Percentiles rank a stretch among this genome's conserved stretches.
These are phyloP conservation scores for Fusarium sp. DNA, from an alignment of 2,329 filamentous ascomycete genomes.

Conservation along the genomic window DNA sequence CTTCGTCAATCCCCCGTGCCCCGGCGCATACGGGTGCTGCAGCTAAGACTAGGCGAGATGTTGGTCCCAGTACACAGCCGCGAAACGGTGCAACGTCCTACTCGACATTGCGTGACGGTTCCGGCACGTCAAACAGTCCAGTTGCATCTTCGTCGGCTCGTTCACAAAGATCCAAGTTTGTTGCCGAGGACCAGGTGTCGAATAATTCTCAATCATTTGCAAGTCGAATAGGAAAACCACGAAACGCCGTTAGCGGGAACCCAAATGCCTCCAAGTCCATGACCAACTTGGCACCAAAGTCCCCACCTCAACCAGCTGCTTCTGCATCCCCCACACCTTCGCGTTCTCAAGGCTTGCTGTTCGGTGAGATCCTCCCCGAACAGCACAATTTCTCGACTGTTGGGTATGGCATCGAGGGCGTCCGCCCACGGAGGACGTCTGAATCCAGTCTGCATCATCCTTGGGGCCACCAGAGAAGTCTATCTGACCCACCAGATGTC, in stretches of 20 bases:
- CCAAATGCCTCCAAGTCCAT: constrained; percentile 55
- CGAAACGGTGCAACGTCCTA: constrained; percentile 58
- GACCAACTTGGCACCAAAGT: constrained; percentile 53
- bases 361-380: constrained; percentile 81
- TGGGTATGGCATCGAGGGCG: constrained; percentile 73
- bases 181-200: constrained; percentile 67
- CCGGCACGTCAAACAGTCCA: constrained; percentile 40
- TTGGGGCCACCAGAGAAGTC: constrained; percentile 66
- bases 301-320: constrained; percentile 52
- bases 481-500: constrained; percentile 68
- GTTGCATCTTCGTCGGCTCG: constrained; percentile 47
- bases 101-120: constrained; percentile 58
- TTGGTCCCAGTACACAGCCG: constrained; percentile 52
- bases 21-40: constrained; percentile 54
- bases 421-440: constrained; percentile 74
- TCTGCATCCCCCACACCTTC: constrained; percentile 54
- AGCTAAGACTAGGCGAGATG: constrained; percentile 53
- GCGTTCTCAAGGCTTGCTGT: constrained; percentile 72
- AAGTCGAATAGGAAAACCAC: constrained; percentile 71
- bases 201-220: constrained; percentile 73
- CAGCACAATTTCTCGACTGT: constrained; percentile 67
- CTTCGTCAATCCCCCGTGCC: constrained; percentile 55
- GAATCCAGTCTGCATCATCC: constrained; percentile 77
- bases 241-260: constrained; percentile 53
- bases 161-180: constrained; percentile 64